Evolutionary conservation across 2,329 filamentous ascomycete genomes (phyloP), one percentile per base, ranked within the genome.

Genomic region (Elsinoe fawcettii): DNA sequence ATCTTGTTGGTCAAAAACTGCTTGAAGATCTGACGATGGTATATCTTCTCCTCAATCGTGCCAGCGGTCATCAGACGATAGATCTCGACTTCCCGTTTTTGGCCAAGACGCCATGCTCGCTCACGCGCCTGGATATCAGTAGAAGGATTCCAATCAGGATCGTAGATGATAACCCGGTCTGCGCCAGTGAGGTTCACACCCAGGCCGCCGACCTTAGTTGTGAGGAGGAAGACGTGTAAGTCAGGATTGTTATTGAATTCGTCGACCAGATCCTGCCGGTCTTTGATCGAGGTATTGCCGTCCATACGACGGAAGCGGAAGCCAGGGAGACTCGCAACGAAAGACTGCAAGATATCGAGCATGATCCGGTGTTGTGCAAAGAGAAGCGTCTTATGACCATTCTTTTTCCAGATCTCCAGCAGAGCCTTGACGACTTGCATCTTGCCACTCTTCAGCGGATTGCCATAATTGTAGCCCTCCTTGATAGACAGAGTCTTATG

Each of bases 1-100:
- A 99, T 91, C 70, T 97, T 97, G 74, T 97, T 96, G 2, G 90
- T 93, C 60, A 99, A 78, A 67, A 97, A 96, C 65, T 97, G 92
- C 71, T 99, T 99, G 78, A 95, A 99, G 53, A 99, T 93, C 67
- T 99, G 93, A 14, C 95, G 87, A 70, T 99, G 92, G 62, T 97
- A 99, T 27, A 99, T 99, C 75, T 99, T 99, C 71, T 99, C 93
- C 68, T 99, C 93, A 22, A 99, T 99, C 0, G 95, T 99, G 1
- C 93, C 93, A 4, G 92, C 90, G 3, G 90, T 96, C 88, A 99
- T 95, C n/a, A 99, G 79, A 34, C 95, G 87, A 69, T 96, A 99
- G 20, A 99, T 96, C 3, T 90, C 91, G 25, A 99, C 93, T 49
- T 96, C 90, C 56, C 87, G 86, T 71, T 95, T 96, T 73, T 99